Evolutionary conservation across 2,329 filamentous ascomycete genomes (phyloP), one percentile per base, ranked within the genome.

Genomic region (Ophiostoma sp.): DNA sequence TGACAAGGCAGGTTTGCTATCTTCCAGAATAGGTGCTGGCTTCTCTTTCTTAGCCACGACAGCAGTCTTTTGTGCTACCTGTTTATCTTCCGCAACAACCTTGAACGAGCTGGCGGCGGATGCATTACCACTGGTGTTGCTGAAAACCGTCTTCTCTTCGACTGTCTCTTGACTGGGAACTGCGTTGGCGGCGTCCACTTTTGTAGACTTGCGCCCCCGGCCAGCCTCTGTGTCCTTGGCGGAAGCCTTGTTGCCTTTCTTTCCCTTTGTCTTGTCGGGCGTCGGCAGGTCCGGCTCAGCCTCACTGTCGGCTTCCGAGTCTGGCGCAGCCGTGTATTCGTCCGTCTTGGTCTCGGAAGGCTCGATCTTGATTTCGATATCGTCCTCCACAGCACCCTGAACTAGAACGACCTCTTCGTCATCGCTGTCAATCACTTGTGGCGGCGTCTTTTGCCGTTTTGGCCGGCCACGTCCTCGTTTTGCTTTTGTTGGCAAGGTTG

Each of bases 61-160:
- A 31, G 19, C 66, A 11, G 31, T 2, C 48, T 19, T 19, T 48
- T 42, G 15, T 17, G 5, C 59, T 36, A 76, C 78, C 66, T 79
- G 15, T 19, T 45, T 31, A 36, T 17, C 19, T 12, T 50, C 36
- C 2, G 25, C 31, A 7, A 57, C 69, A 3, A 8, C 25, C 8
- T 19, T 42, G 6, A 63, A 52, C 1, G 64, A 52, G 15, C 42
- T 22, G 12, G 22, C 2, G 2, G 25, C 48, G 3, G 45, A 45
- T 22, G 66, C 33, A 31, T 74, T 74, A 36, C 70, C 70, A 28
- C 70, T 74, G 22, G 73, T 72, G 2, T 59, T 50, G 25, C 57
- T 3, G 6, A 74, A 63, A n/a, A 50, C 31, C 42, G 57, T 36
- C 57, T 36, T 45, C 15, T 71, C 70, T 9, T 63, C 57, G 1